Evolutionary conservation across 2,329 filamentous ascomycete species (phyloP).

Genomic region (Scedosporium minutisporum): DNA sequence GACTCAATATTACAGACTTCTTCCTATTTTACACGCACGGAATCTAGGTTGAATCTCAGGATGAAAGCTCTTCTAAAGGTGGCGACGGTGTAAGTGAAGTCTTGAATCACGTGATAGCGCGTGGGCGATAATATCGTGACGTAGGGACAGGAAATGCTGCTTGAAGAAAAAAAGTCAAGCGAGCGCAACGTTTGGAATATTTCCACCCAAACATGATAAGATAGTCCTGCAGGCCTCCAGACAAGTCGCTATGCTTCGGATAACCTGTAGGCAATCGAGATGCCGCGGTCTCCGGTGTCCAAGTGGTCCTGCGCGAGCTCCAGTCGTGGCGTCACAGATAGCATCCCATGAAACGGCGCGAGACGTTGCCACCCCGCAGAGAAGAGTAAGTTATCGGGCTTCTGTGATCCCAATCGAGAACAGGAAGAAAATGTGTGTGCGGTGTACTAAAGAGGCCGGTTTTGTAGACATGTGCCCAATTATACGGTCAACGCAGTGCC

Average conservation of each 20-base stretch:
- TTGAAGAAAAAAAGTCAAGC: neutral
- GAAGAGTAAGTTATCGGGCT: neutral
- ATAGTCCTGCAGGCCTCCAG: neutral
- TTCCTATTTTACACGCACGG: too few species aligned
- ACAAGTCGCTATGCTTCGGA: constrained; percentile 3
- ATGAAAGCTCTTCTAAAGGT: neutral
- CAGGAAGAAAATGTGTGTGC: neutral
- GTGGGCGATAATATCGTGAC: neutral
- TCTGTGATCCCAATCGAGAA: too few species aligned
- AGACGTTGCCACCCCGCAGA: neutral
- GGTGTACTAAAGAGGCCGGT: neutral
- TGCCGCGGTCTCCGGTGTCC: neutral
- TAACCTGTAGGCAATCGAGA: neutral
- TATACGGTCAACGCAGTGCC: neutral
- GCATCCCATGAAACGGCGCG: neutral
- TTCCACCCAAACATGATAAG: neutral
- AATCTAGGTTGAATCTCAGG: neutral
- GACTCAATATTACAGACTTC: too few species aligned
- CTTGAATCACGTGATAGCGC: neutral
- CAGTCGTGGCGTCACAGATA: neutral
- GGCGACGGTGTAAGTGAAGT: neutral
- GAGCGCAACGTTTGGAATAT: neutral
- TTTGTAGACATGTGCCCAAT: neutral
- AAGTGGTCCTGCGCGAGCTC: neutral
- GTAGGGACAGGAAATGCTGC: neutral